These are phyloP conservation scores for Hordeum marinum DNA, from an alignment of 176 grass and related monocot species.

Conservation along the genomic window DNA sequence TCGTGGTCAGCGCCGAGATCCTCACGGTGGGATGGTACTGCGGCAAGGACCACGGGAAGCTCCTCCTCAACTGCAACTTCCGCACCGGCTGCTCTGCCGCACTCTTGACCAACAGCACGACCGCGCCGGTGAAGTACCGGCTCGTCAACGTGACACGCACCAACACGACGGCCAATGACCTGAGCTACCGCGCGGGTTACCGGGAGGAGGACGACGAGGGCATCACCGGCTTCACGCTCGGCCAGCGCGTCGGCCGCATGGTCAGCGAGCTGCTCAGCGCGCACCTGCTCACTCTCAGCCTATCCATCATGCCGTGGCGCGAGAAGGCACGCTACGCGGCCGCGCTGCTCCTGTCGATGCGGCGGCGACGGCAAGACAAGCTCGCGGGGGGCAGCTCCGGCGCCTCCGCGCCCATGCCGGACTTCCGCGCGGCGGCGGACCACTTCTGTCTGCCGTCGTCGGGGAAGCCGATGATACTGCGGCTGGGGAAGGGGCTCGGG, in stretches of 20 bases:
- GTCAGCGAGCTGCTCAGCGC: slow-evolving; percentile 43
- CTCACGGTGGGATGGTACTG: slow-evolving; percentile 68
- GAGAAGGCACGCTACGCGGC: slow-evolving; percentile 40
- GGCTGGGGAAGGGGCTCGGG: slow-evolving; percentile 56
- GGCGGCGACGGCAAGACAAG: background rate
- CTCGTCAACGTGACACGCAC: slow-evolving; percentile 54
- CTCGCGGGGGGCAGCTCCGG: background rate
- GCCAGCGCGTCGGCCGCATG: slow-evolving; percentile 39
- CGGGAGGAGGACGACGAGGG: slow-evolving; percentile 69
- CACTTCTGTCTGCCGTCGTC: slow-evolving; percentile 77
- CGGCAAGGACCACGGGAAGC: slow-evolving; percentile 59
- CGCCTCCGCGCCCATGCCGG: slow-evolving; percentile 6
- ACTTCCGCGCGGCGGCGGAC: slow-evolving; percentile 45
- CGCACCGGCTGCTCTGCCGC: slow-evolving; percentile 66
- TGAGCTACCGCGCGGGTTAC: slow-evolving; percentile 44
- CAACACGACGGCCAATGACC: slow-evolving; percentile 44
- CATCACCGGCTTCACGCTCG: slow-evolving; percentile 63
- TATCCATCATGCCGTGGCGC: slow-evolving; percentile 55
- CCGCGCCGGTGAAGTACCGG: slow-evolving; percentile 34
- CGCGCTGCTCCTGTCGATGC: background rate
- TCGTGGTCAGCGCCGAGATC: slow-evolving; percentile 76
- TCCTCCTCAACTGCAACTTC: slow-evolving; percentile 78
- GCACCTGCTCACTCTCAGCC: slow-evolving; percentile 41
- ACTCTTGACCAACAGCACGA: slow-evolving; percentile 27
- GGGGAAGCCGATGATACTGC: slow-evolving; percentile 54